Percentiles rank a stretch among this genome's conserved stretches.
Conservation (phyloP, 73 alveolate genomes). For the Tetrahymena elliotti region DNA sequence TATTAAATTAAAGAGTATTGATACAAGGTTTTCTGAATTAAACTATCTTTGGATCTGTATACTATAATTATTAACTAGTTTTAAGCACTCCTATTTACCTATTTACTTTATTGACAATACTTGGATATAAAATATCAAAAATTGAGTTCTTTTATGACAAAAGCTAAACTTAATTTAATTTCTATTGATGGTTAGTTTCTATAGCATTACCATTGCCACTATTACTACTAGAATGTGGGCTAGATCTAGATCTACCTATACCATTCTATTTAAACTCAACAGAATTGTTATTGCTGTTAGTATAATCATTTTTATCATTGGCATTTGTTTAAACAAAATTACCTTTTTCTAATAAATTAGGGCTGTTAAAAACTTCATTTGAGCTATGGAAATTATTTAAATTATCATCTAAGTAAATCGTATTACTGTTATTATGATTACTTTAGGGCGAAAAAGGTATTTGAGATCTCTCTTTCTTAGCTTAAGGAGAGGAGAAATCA, state of each 20-base stretch:
- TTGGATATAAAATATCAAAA: background rate
- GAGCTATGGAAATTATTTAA: background rate
- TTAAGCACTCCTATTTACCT: background rate
- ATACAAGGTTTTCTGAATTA: background rate
- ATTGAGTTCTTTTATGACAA: background rate
- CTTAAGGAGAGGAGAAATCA: background rate
- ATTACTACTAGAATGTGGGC: background rate
- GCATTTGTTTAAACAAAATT: too few species aligned
- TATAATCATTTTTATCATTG: background rate
- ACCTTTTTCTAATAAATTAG: background rate
- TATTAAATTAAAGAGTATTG: background rate
- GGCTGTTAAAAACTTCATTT: background rate
- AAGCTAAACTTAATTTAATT: background rate
- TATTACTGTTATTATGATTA: too few species aligned
- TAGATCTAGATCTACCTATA: background rate
- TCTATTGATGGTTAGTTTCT: background rate
- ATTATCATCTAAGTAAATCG: background rate
- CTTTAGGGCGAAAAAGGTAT: background rate
- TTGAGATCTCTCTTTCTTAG: background rate
- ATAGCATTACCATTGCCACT: background rate
- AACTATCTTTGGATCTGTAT: background rate
- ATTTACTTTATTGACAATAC: background rate
- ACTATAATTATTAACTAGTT: background rate
- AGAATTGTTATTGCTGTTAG: too few species aligned
- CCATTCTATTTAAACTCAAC: too few species aligned